These are phyloP conservation scores for Colletotrichum godetiae DNA, from an alignment of 2,329 filamentous ascomycete species.

Conservation along the genomic window DNA sequence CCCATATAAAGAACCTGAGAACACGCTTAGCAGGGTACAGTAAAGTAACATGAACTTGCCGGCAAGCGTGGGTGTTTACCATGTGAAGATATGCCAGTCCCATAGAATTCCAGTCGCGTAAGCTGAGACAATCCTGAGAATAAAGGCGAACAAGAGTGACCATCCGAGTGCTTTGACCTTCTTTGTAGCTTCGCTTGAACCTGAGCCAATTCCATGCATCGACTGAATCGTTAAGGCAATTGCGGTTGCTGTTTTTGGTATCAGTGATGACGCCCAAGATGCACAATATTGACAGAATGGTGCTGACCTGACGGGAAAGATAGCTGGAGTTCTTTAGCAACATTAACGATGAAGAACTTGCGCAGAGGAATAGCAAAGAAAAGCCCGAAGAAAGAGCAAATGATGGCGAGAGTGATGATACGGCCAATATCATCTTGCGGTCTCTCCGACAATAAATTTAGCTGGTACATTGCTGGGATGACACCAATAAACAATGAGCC, in stretches of 20 bases:
- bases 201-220: constrained; percentile 67
- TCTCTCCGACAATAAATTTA: constrained; percentile 59
- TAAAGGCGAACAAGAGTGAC: constrained; percentile 61
- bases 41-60: too few species aligned
- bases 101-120: constrained; percentile 71
- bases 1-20: constrained; percentile 69
- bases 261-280: background rate
- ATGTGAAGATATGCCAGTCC: constrained; percentile 66
- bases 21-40: too few species aligned
- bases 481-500: constrained; percentile 70
- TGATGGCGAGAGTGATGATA: constrained; percentile 69
- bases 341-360: constrained; percentile 76
- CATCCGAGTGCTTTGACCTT: constrained; percentile 67
- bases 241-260: constrained; percentile 61
- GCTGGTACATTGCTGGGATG: constrained; percentile 69
- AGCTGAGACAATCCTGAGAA: constrained; percentile 66
- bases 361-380: constrained; percentile 72
- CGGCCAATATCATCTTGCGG: constrained; percentile 66
- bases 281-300: background rate
- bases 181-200: constrained; percentile 61
- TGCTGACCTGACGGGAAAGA: constrained; percentile 62
- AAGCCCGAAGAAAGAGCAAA: constrained; percentile 72
- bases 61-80: too few species aligned
- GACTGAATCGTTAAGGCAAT: constrained; percentile 71
- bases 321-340: constrained; percentile 68